Evolutionary conservation across 306 rosid genomes (phyloP), one percentile per base, ranked within the genome.

Genomic region (Prunus salicina): DNA sequence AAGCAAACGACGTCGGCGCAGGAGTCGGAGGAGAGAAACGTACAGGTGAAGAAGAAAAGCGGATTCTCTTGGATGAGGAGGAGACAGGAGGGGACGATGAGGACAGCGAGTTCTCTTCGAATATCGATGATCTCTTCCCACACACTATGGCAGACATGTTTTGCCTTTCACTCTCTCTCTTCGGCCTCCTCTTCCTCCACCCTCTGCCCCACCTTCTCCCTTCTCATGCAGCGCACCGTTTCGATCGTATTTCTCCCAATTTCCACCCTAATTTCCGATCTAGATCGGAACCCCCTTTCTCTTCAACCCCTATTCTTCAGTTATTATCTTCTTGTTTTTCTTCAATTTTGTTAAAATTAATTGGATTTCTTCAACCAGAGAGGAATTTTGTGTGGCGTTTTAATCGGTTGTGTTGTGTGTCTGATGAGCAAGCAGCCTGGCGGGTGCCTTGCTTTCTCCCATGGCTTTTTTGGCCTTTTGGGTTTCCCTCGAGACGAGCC

Each of bases 141-240:
- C 94, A 93, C 91, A 93, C 91, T 51, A 90, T 76, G 87, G 98
- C 98, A 93, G 98, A 93, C 98, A 93, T 93, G 90, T 87, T 93
- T 87, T 75, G 87, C 77, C 85, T 64, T 67, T 64, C 86, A 70
- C 71, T 64, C 82, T 46, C 78, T 56, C 77, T 58, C 70, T 61
- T 61, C 78, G 13, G 6, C 76, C 69, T 65, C 75, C 61, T 78
- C 76, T 18, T 71, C 82, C 74, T 46, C 62, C 78, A 32, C 19
- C 81, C 55, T 46, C 79, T 25, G 50, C 70, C 57, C 65, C 76
- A 60, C 75, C 80, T 63, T 75, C 75, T 74, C 49, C 64, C 84
- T 73, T 82, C 70, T 90, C 96, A 90, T 88, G 78, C 90, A 79
- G 82, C 56, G 67, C 76, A 47, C 69, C 78, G 80, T 60, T 81